Evolutionary conservation across 305 asterid genomes (phyloP).

Genomic region (Vinca major): DNA sequence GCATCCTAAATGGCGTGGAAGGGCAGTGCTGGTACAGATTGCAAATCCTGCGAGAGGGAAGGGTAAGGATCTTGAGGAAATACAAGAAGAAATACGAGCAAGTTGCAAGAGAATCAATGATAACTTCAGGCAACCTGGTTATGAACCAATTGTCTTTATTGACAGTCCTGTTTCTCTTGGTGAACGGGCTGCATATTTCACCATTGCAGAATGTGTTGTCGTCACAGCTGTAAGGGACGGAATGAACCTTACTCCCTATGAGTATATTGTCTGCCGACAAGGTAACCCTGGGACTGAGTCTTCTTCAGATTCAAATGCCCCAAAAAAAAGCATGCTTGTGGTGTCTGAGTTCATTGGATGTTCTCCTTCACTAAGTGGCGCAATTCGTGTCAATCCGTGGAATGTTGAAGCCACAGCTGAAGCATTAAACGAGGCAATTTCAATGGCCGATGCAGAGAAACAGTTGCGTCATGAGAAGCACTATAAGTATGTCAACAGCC

Average conservation of each 20-base stretch:
- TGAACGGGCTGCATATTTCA: slow-evolving; percentile 36
- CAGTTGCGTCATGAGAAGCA: slow-evolving; percentile 45
- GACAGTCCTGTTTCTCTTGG: slow-evolving; percentile 31
- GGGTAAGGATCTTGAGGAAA: slow-evolving; percentile 41
- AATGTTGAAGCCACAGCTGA: slow-evolving; percentile 40
- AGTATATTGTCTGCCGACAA: slow-evolving; percentile 36
- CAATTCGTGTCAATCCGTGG: slow-evolving; percentile 43
- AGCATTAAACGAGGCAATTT: slow-evolving; percentile 40
- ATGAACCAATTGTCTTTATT: slow-evolving; percentile 36
- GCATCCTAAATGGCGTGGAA: slow-evolving; percentile 42
- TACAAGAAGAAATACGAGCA: slow-evolving; percentile 30
- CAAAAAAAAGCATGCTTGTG: slow-evolving; percentile 37
- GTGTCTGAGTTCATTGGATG: slow-evolving; percentile 47
- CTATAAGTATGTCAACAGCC: slow-evolving; percentile 37
- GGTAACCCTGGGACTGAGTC: slow-evolving; percentile 25
- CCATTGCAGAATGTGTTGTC: slow-evolving; percentile 35
- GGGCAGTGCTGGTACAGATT: slow-evolving; percentile 36
- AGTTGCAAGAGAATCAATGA: slow-evolving; percentile 34
- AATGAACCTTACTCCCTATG: slow-evolving; percentile 45
- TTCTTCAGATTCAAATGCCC: slow-evolving; percentile 18
- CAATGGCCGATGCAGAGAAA: slow-evolving; percentile 36
- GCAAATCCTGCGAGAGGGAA: slow-evolving; percentile 39
- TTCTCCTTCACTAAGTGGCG: too few species aligned
- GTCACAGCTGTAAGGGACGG: slow-evolving; percentile 46
- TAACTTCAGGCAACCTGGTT: slow-evolving; percentile 32